Percentiles rank a stretch among this genome's conserved stretches.
These are phyloP conservation scores for Vigna radiata DNA, from an alignment of 306 rosid genomes.

Conservation along the genomic window DNA sequence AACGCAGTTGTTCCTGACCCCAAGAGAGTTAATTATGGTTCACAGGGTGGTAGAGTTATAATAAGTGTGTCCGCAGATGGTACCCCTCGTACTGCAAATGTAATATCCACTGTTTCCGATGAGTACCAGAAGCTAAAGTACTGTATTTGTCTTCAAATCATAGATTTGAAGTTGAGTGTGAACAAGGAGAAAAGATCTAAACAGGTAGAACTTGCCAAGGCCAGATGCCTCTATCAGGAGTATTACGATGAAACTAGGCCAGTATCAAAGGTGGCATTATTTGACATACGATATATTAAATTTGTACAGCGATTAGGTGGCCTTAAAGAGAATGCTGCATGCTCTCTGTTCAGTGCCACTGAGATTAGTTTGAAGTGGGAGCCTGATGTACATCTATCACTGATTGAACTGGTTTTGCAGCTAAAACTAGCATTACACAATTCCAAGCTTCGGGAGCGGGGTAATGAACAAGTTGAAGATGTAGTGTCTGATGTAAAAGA, in stretches of 20 bases:
- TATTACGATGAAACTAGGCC: conserved; percentile 66
- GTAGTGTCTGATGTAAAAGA: conserved; percentile 47
- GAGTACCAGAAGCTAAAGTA: conserved; percentile 64
- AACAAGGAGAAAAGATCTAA: conserved; percentile 87
- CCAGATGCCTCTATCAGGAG: conserved; percentile 80
- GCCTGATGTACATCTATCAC: conserved; percentile 83
- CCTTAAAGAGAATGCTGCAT: conserved; percentile 67
- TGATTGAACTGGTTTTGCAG: conserved; percentile 77
- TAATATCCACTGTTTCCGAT: conserved; percentile 71
- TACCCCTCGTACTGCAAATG: conserved; percentile 77
- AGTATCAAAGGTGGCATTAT: conserved; percentile 61
- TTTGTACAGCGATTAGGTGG: conserved; percentile 86
- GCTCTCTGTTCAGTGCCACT: conserved; percentile 94
- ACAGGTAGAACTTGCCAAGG: conserved; percentile 82
- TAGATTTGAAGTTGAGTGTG: conserved; percentile 65
- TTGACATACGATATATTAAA: conserved; percentile 83
- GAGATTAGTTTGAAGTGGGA: conserved; percentile 86
- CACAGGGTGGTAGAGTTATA: conserved; percentile 90
- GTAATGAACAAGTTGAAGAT: conserved; percentile 53
- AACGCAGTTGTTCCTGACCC: conserved; percentile 80
- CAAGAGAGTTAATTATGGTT: conserved; percentile 91
- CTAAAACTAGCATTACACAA: conserved; percentile 68
- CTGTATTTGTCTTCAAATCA: conserved; percentile 74
- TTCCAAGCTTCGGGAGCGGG: conserved; percentile 67
- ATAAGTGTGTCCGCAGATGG: conserved; percentile 76